Base-by-base conservation (phyloP, 2,329 filamentous ascomycete genomes). In the Alternaria angustiovoidea region DNA sequence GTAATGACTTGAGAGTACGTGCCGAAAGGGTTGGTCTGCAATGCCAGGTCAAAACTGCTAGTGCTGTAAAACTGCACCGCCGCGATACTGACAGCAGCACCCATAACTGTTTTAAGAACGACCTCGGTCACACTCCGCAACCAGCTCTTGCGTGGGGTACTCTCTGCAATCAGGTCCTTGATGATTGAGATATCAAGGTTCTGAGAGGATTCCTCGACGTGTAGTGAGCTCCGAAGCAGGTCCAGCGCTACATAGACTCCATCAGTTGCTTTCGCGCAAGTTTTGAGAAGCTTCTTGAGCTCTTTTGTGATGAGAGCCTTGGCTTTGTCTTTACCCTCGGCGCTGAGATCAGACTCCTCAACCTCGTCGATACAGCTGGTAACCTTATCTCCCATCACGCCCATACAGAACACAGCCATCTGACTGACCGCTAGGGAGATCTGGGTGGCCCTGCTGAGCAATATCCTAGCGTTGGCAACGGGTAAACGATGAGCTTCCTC, bases 241-340 rank as follows among this genome's bases (percentile, higher is more conserved):
- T 71, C 66, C 22, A 65, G 51, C 2, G 68, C 64, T 20, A 48
- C 36, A 48, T 65, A 72, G 7, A 69, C 56, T 18, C 49, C 28
- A 11, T 60, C 41, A 7, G 68, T 65, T 12, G 67, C 62, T 8
- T 24, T 41, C 0, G 66, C 64, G 7, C 59, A 61, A 46, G 68
- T 47, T 32, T 66, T 61, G 9, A 69, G 28, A 11, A 72, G 22
- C 44, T 68, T 63, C 24, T 51, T 51, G 16, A 70, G 32, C 36
- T 71, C 68, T 7, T 18, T 39, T 7, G 58, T 58, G 8, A 70
- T 62, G 4, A 53, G 16, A 7, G 43, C 22, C 7, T 59, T 61
- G 4, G 63, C 54, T 24, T 41, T 20, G 20, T 52, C 55, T 34
- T 65, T 61, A 9, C 16, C 30, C 16, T 54, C 52, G 7, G 57